Evolutionary conservation across 192 early-diverging fungal species (phyloP).

Genomic region (Backusella macrospora): DNA sequence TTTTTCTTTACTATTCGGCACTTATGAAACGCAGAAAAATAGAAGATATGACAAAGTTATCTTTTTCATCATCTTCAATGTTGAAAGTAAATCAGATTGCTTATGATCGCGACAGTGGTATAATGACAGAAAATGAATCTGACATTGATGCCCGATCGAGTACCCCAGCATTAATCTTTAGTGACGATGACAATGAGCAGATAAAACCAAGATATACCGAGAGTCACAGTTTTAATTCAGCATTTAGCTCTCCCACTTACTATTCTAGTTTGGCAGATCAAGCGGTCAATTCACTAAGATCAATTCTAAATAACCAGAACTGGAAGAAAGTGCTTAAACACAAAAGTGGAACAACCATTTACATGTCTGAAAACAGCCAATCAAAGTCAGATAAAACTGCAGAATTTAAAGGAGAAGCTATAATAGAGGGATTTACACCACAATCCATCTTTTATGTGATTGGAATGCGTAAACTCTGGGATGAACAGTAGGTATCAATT

Average conservation of each 20-base stretch:
- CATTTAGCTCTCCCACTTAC: constrained; percentile 1
- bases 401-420: constrained; percentile 47
- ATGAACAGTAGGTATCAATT: constrained; percentile 41
- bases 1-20: not conserved
- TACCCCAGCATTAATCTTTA: constrained; percentile 14
- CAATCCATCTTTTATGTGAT: constrained; percentile 56
- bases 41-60: not conserved
- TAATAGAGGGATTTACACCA: constrained; percentile 48
- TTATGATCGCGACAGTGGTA: constrained; percentile 30
- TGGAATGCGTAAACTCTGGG: constrained; percentile 58
- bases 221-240: not conserved
- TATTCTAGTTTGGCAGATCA: constrained; percentile 45
- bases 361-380: constrained; percentile 33
- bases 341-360: constrained; percentile 49
- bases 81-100: not conserved
- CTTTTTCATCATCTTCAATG: not conserved
- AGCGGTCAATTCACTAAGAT: constrained; percentile 41
- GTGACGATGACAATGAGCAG: constrained; percentile 24
- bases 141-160: constrained; percentile 5
- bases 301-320: constrained; percentile 32
- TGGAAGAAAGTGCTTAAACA: constrained; percentile 55
- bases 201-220: not conserved
- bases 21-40: not conserved
- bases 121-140: constrained; percentile 23
- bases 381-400: constrained; percentile 41